Evolutionary conservation across 768 basidiomycete genomes (phyloP).

Genomic region (Boletales sp.): DNA sequence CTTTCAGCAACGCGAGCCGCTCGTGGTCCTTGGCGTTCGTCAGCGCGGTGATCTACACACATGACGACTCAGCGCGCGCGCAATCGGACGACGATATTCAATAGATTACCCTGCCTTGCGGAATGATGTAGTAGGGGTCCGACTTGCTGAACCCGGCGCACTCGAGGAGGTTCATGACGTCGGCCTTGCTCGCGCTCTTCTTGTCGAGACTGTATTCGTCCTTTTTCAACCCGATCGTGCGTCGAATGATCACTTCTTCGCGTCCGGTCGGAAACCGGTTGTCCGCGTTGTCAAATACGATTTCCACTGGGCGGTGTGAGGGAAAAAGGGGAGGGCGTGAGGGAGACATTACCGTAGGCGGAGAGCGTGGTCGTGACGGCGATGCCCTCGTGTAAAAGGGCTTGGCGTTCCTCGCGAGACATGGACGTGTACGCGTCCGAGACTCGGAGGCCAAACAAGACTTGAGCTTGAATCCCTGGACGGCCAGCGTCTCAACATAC

Average conservation of each 20-base stretch:
- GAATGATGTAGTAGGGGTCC: slow-evolving; percentile 99
- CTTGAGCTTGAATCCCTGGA: too few species aligned
- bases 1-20: slow-evolving; percentile 89
- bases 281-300: slow-evolving; percentile 93
- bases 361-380: slow-evolving; percentile 85
- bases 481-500: too few species aligned
- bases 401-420: slow-evolving; percentile 87
- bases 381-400: slow-evolving; percentile 92
- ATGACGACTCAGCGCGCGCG: slow-evolving; percentile 6
- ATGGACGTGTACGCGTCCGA: slow-evolving; percentile 98
- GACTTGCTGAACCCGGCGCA: slow-evolving; percentile 96
- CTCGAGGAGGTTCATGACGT: slow-evolving; percentile 96
- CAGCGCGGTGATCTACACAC: slow-evolving; percentile 79
- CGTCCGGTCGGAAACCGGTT: slow-evolving; percentile 91
- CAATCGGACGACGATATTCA: background rate
- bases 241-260: slow-evolving; percentile 80
- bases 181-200: slow-evolving; percentile 93
- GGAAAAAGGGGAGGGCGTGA: background rate
- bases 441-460: too few species aligned
- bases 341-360: slow-evolving; percentile 64
- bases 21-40: slow-evolving; percentile 98
- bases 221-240: slow-evolving; percentile 97
- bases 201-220: slow-evolving; percentile 97
- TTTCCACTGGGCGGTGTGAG: slow-evolving; percentile 55
- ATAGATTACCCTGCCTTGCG: slow-evolving; percentile 82